Conservation (phyloP, 805 yeast species). For the Metschnikowia vanudenii region DNA sequence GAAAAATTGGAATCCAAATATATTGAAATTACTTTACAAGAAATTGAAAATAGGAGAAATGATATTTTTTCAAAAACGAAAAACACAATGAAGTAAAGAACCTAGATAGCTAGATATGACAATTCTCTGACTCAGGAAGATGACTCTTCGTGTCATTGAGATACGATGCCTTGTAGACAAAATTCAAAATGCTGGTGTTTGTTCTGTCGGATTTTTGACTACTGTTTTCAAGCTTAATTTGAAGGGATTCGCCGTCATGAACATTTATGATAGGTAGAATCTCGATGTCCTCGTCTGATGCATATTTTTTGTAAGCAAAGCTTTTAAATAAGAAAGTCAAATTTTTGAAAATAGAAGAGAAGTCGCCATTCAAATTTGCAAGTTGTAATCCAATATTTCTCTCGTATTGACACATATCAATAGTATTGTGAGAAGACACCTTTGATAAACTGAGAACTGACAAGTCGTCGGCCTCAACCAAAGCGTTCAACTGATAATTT, state of each 20-base stretch:
- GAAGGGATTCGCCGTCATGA: constrained; percentile 14
- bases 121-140: neutral
- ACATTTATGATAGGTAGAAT: constrained; percentile 11
- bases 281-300: constrained; percentile 13
- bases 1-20: neutral
- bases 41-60: neutral
- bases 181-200: constrained; percentile 5
- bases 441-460: constrained; percentile 1
- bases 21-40: neutral
- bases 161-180: constrained; percentile 3
- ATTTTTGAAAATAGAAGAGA: constrained; percentile 15
- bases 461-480: constrained; percentile 14
- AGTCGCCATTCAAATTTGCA: constrained; percentile 14
- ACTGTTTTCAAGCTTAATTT: neutral
- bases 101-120: neutral
- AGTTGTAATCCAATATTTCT: constrained; percentile 10
- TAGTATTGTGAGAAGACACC: constrained; percentile 2
- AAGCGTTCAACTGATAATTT: constrained; percentile 24
- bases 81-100: neutral
- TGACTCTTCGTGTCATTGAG: neutral
- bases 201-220: neutral
- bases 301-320: constrained; percentile 7
- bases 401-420: constrained; percentile 13
- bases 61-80: neutral
- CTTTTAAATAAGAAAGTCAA: constrained; percentile 6